phyloP scores from a whole-genome alignment of 176 grass and related monocot species.

The Oryza meridionalis region DNA sequence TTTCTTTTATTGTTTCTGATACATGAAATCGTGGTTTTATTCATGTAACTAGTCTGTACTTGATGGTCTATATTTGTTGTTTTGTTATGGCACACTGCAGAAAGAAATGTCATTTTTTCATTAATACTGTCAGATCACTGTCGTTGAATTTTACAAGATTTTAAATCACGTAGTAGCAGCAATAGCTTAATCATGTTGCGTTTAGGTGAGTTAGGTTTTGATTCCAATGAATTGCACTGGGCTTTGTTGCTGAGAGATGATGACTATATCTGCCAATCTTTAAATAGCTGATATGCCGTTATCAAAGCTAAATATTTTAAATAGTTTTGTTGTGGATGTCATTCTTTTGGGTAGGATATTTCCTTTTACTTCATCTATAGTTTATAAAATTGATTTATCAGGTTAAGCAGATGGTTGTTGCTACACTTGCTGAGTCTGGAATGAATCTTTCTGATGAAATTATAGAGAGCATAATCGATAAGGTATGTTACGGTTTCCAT shows the following conservation, averaged over 20 bases:
- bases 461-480: constrained; percentile 55
- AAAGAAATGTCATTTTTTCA: background rate
- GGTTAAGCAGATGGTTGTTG: constrained; percentile 63
- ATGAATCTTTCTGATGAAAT: constrained; percentile 60
- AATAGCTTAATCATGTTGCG: constrained; percentile 1
- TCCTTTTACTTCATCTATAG: constrained; percentile 1
- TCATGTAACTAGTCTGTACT: constrained; percentile 10
- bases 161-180: background rate
- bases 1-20: background rate
- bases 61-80: background rate
- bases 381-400: constrained; percentile 38
- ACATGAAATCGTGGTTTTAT: constrained; percentile 32
- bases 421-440: constrained; percentile 56
- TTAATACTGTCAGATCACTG: constrained; percentile 15
- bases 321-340: background rate
- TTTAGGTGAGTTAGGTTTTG: background rate
- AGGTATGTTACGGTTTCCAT: constrained; percentile 30
- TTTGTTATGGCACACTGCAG: background rate
- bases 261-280: background rate
- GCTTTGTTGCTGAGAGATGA: background rate
- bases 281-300: constrained; percentile 13
- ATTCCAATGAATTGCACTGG: background rate
- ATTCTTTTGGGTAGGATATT: constrained; percentile 24
- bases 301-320: background rate
- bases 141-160: background rate